phyloP scores from a whole-genome alignment of 257 asterid genomes.

The Nemophila menziesii region DNA sequence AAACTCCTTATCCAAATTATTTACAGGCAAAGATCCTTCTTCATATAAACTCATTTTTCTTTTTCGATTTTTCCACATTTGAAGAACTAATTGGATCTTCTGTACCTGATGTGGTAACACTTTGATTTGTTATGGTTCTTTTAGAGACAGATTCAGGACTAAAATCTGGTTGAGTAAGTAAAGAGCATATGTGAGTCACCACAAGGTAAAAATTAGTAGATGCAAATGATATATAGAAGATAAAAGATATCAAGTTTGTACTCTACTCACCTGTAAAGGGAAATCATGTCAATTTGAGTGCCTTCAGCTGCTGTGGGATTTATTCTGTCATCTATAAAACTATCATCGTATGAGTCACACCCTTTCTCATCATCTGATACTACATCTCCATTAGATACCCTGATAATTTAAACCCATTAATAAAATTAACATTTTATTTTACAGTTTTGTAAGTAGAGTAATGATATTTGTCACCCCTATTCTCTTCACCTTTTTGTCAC shows the following conservation, averaged over 20 bases:
- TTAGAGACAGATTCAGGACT: conserved; percentile 49
- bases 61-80: conserved; percentile 35
- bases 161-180: conserved; percentile 64
- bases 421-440: background rate
- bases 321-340: conserved; percentile 74
- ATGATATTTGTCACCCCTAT: too few relatives aligned
- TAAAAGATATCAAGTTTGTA: conserved; percentile 1
- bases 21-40: conserved; percentile 37
- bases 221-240: background rate
- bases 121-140: conserved; percentile 30
- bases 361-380: conserved; percentile 40
- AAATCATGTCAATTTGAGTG: conserved; percentile 90
- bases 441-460: too few relatives aligned
- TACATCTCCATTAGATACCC: conserved; percentile 71
- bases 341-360: conserved; percentile 52
- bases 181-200: conserved; percentile 58
- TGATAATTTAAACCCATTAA: too few relatives aligned
- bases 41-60: conserved; percentile 40
- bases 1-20: conserved; percentile 52
- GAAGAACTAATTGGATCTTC: conserved; percentile 15
- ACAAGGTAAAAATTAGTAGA: conserved; percentile 1
- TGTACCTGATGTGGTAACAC: conserved; percentile 36
- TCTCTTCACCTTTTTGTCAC: too few relatives aligned
- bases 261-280: conserved; percentile 65
- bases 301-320: conserved; percentile 40